Conservation (phyloP, 495 filamentous ascomycete genomes). For the Penicillium psychrofluorescens region DNA sequence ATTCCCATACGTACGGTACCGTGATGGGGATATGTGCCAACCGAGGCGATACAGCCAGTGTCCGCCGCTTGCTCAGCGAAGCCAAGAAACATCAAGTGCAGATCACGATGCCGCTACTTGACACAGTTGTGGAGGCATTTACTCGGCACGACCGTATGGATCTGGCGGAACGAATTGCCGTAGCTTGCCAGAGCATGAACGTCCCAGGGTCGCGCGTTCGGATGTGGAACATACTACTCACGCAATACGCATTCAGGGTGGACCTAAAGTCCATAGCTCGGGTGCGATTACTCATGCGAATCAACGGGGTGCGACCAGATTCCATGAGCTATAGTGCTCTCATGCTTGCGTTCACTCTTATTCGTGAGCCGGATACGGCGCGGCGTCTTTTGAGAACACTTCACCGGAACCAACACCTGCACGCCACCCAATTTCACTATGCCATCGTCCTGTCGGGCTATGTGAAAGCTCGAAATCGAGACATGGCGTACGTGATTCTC, state of each 20-base stretch:
- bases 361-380: conserved; percentile 57
- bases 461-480: conserved; percentile 38
- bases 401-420: conserved; percentile 49
- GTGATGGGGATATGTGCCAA: conserved; percentile 63
- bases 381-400: conserved; percentile 54
- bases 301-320: conserved; percentile 51
- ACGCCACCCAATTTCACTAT: conserved; percentile 63
- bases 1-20: conserved; percentile 57
- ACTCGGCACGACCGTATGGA: conserved; percentile 52
- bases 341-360: conserved; percentile 59
- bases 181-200: conserved; percentile 29
- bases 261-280: conserved; percentile 54
- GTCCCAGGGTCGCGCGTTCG: conserved; percentile 42
- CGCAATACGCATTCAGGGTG: conserved; percentile 56
- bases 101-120: conserved; percentile 47
- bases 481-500: conserved; percentile 46
- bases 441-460: conserved; percentile 66
- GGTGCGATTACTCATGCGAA: conserved; percentile 56
- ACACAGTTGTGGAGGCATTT: conserved; percentile 60
- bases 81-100: conserved; percentile 37
- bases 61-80: conserved; percentile 52
- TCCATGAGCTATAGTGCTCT: conserved; percentile 65
- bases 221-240: conserved; percentile 76
- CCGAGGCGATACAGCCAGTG: conserved; percentile 67
- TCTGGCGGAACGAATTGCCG: conserved; percentile 56